Evolutionary conservation across 768 basidiomycete genomes (phyloP).

Genomic region (Collybiopsis confluens): DNA sequence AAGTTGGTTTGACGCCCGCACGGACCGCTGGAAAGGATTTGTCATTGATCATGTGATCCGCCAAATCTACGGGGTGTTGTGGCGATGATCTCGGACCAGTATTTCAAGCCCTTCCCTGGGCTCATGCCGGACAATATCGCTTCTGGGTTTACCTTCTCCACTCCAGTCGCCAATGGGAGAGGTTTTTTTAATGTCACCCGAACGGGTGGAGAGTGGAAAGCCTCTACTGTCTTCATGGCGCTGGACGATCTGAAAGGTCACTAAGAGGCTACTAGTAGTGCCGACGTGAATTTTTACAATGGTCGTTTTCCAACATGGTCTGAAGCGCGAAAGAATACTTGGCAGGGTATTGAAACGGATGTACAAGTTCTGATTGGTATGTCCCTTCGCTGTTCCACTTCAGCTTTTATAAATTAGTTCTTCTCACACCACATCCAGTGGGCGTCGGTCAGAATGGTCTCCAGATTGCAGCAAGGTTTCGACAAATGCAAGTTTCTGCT

Average conservation of each 20-base stretch:
- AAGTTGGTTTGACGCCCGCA: no score
- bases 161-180: background rate
- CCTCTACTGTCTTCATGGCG: slow-evolving; percentile 9
- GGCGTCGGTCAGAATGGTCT: slow-evolving; percentile 41
- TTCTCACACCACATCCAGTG: slow-evolving; percentile 21
- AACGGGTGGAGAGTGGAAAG: slow-evolving; percentile 9
- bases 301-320: background rate
- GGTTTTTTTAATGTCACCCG: background rate
- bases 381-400: background rate
- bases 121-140: background rate
- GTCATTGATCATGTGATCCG: no score
- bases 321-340: background rate
- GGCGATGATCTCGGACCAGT: no score
- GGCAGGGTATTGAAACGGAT: background rate
- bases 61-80: no score
- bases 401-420: no score
- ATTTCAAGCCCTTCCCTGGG: no score
- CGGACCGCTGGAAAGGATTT: no score
- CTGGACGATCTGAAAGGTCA: slow-evolving; percentile 14
- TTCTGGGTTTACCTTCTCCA: background rate
- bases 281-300: slow-evolving; percentile 3
- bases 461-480: slow-evolving; percentile 37
- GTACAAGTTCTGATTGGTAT: background rate
- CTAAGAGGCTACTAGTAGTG: slow-evolving; percentile 12
- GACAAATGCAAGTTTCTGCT: slow-evolving; percentile 32